Base-by-base conservation (phyloP, 345 rosid genomes). In the Melaleuca alternifolia region DNA sequence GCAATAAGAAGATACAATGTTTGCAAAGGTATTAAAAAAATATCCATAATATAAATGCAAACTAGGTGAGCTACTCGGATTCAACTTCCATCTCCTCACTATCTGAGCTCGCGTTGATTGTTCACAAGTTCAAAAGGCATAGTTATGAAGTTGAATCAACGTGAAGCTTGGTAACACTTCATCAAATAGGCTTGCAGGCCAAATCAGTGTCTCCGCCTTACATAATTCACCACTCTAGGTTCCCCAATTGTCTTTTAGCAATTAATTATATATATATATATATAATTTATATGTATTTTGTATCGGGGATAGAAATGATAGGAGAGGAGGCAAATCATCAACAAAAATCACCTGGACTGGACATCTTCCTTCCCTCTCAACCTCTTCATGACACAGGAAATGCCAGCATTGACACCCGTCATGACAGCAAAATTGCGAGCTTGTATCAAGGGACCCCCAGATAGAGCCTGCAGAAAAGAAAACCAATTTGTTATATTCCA, bases 351-450 rank as follows among this genome's bases (percentile, higher is more conserved):
- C 99, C 97, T 96, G 85, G 98, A 94, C 85, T 96, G 94, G 24
- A 97, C 93, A 92, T 97, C 99, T 88, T 96, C 98, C 76, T 96
- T 97, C 89, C 99, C 99, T 91, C 99, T 92, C 89, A 96, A 84
- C 87, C 99, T 94, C 87, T 91, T 96, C 98, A 97, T 93, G 26
- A 96, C 92, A 84, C 94, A 93, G 62, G 98, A 90, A 37, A 97
- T 94, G 83, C 99, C 99, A 33, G 99, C 97, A 94, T 96, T 97
- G 28, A 94, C 98, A 71, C 99, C 97, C 3, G 99, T 95, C 90
- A 97, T 95, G 18, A 96, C 97, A 18, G 99, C 99, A 88, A 97
- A 96, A 84, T 97, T 97, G 54, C 99, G 97, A 90, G 99, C 99
- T 94, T 97, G 99, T 51, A 93, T 88, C 91, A 94, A 91, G 3